A percentile compares a stretch with the other conserved stretches of the same genome.
Conservation (phyloP, 148 eudicot species). For the Camellia lanceoleosa region DNA sequence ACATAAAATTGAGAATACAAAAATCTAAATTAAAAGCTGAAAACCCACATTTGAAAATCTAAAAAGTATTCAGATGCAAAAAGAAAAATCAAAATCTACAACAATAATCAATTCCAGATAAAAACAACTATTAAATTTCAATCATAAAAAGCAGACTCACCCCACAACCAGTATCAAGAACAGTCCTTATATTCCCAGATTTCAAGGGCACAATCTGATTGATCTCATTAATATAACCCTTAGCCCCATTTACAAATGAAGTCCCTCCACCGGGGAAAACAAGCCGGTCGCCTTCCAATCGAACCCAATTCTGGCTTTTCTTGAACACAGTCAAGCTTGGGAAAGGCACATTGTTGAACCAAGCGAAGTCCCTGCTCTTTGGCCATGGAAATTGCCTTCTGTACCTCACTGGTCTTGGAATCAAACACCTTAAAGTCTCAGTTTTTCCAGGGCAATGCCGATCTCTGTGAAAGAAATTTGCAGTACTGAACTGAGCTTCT, state of each 20-base stretch:
- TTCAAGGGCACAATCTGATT: constrained; percentile 36
- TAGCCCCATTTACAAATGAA: constrained; percentile 42
- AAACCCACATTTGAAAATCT: background rate
- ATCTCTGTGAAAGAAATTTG: constrained; percentile 35
- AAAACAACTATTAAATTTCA: background rate
- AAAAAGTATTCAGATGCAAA: background rate
- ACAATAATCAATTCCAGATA: constrained; percentile 2
- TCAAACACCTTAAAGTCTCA: constrained; percentile 44
- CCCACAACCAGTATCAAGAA: constrained; percentile 65
- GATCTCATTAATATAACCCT: constrained; percentile 37
- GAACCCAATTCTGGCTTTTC: constrained; percentile 54
- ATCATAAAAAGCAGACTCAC: constrained; percentile 24
- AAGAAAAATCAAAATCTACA: background rate
- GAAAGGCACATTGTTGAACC: constrained; percentile 55
- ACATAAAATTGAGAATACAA: background rate
- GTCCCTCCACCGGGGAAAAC: constrained; percentile 64
- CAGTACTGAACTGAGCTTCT: constrained; percentile 9
- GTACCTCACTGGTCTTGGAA: constrained; percentile 50
- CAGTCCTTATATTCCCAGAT: constrained; percentile 46
- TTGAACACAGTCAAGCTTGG: constrained; percentile 30
- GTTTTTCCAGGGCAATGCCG: constrained; percentile 55
- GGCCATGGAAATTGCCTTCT: constrained; percentile 56
- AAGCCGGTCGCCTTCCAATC: constrained; percentile 37
- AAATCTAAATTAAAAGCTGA: background rate
- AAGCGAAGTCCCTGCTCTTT: constrained; percentile 49